A percentile compares a stretch with the other conserved stretches of the same genome.
Evolutionary conservation across 1,284 basidiomycete species (phyloP).

Genomic region (Pseudozyma sp.): DNA sequence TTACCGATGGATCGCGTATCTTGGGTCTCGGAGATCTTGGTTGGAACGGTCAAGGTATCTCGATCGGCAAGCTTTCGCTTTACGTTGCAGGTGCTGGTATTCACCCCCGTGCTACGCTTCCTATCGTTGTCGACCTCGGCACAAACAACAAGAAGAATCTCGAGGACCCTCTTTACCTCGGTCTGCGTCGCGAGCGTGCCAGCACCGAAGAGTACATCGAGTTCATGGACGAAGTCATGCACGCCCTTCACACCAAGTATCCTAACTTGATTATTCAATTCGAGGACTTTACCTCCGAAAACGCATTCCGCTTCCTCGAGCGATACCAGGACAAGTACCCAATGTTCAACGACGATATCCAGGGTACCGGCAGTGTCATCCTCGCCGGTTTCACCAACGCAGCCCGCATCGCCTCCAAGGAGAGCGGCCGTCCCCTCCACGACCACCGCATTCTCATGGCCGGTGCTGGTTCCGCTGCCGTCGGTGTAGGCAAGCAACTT

Average conservation of each 20-base stretch:
- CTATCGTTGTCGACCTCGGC: conserved; percentile 79
- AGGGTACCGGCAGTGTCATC: conserved; percentile 76
- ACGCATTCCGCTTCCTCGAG: conserved; percentile 67
- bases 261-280: conserved; percentile 88
- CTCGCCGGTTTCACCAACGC: conserved; percentile 91
- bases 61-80: conserved; percentile 90
- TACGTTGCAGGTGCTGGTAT: conserved; percentile 92
- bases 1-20: conserved; percentile 87
- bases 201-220: conserved; percentile 70
- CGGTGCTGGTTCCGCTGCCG: conserved; percentile 87
- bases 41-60: conserved; percentile 81
- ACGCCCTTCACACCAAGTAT: conserved; percentile 73
- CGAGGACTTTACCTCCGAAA: conserved; percentile 73
- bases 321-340: conserved; percentile 65
- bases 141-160: conserved; percentile 86
- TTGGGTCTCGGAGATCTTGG: conserved; percentile 90
- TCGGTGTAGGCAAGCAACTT: conserved; percentile 74
- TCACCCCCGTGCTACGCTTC: conserved; percentile 84
- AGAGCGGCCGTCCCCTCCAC: conserved; percentile 77
- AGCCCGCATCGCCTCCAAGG: conserved; percentile 80
- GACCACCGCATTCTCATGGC: conserved; percentile 91
- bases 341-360: conserved; percentile 83
- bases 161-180: conserved; percentile 90
- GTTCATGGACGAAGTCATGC: conserved; percentile 95
- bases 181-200: conserved; percentile 72